phyloP scores from a whole-genome alignment of 139 green algal genomes.

The Penium margaritaceum region DNA sequence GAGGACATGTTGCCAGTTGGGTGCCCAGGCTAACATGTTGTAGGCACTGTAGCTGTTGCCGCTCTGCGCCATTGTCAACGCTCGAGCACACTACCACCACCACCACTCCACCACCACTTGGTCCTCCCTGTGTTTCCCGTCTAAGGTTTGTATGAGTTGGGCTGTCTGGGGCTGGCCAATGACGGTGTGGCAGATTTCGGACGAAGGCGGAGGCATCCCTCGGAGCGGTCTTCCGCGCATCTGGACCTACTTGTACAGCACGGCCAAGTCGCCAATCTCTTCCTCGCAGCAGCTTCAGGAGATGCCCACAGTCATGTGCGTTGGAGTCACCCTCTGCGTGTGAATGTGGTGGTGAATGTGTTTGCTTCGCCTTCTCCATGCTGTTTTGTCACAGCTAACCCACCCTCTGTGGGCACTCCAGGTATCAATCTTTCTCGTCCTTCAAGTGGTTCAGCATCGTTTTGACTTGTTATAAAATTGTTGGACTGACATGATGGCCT shows the following conservation, averaged over 20 bases:
- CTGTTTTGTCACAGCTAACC: neutral
- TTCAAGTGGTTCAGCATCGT: neutral
- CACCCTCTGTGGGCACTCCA: neutral
- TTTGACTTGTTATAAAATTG: too few species aligned
- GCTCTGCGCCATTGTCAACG: too few species aligned
- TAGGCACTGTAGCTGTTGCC: too few species aligned
- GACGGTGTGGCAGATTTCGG: conserved; percentile 51
- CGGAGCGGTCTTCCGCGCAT: conserved; percentile 79
- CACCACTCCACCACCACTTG: too few species aligned
- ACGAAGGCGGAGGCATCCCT: conserved; percentile 93
- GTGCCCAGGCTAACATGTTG: too few species aligned
- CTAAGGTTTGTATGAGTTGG: too few species aligned
- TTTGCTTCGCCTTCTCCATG: neutral
- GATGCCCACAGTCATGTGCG: conserved; percentile 13
- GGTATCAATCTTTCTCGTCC: neutral
- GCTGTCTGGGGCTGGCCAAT: too few species aligned
- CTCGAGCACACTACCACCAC: too few species aligned
- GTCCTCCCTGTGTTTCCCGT: too few species aligned
- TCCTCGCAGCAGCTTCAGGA: neutral
- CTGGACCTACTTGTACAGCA: conserved; percentile 98
- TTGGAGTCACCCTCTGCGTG: neutral
- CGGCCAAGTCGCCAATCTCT: conserved; percentile 63
- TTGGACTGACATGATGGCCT: too few species aligned
- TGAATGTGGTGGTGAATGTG: too few species aligned
- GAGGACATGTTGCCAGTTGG: too few species aligned